phyloP scores from a whole-genome alignment of 257 asterid species.

The Capsicum chinense region DNA sequence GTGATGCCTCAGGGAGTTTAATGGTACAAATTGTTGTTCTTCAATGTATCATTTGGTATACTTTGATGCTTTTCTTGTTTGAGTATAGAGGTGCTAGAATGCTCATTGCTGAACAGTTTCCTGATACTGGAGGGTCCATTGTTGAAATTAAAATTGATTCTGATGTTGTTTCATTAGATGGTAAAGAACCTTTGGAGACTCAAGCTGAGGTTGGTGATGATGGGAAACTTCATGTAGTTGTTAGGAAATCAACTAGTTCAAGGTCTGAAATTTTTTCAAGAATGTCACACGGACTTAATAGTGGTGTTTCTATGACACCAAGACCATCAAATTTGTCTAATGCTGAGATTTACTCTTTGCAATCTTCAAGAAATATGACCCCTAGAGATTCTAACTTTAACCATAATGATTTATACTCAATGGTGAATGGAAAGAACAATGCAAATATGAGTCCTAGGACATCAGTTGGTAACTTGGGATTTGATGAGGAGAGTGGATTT shows the following conservation, averaged over 20 bases:
- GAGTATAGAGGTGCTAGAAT: slow-evolving; percentile 69
- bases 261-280: slow-evolving; percentile 63
- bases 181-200: slow-evolving; percentile 62
- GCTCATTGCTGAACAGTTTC: slow-evolving; percentile 73
- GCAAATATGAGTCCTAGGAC: slow-evolving; percentile 52
- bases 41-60: slow-evolving; percentile 78
- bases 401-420: slow-evolving; percentile 57
- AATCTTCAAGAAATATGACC: slow-evolving; percentile 67
- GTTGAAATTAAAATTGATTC: slow-evolving; percentile 65
- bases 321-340: slow-evolving; percentile 65
- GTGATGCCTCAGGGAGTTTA: slow-evolving; percentile 52
- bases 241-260: slow-evolving; percentile 61
- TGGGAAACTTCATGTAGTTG: slow-evolving; percentile 70
- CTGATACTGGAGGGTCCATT: slow-evolving; percentile 66
- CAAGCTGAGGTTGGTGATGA: slow-evolving; percentile 71
- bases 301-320: slow-evolving; percentile 58
- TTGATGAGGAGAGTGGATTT: slow-evolving; percentile 60
- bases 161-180: slow-evolving; percentile 62
- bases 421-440: slow-evolving; percentile 53
- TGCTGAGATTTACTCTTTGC: slow-evolving; percentile 73
- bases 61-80: slow-evolving; percentile 66
- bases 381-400: slow-evolving; percentile 69
- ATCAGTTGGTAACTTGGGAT: slow-evolving; percentile 51
- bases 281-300: slow-evolving; percentile 49
- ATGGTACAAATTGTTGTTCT: slow-evolving; percentile 75